These are phyloP conservation scores for Gynochthodes officinalis DNA, from an alignment of 257 asterid species.

Conservation along the genomic window DNA sequence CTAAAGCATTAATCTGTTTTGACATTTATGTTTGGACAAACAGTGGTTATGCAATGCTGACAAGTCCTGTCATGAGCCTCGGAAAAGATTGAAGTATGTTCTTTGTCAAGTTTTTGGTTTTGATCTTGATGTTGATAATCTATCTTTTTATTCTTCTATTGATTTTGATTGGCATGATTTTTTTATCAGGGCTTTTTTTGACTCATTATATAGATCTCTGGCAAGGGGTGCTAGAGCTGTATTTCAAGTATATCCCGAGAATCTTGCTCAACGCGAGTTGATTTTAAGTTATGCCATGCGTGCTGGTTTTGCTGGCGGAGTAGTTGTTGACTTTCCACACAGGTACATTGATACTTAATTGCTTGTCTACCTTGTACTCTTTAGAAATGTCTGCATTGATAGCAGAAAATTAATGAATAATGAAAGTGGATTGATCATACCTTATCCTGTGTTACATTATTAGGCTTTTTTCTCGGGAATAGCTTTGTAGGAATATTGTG, in stretches of 20 bases:
- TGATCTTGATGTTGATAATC: background rate
- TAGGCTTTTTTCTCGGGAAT: background rate
- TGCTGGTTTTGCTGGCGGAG: conserved; percentile 94
- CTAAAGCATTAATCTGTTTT: background rate
- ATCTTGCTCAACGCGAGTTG: conserved; percentile 80
- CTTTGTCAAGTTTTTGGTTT: conserved; percentile 9
- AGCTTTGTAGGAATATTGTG: background rate
- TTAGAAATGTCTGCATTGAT: background rate
- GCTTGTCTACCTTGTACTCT: background rate
- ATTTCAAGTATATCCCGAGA: conserved; percentile 88
- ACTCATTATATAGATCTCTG: conserved; percentile 76
- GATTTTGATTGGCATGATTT: conserved; percentile 10
- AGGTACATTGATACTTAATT: conserved; percentile 41
- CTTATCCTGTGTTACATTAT: background rate
- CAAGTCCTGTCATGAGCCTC: conserved; percentile 92
- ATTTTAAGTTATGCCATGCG: conserved; percentile 89
- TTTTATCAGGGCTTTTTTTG: conserved; percentile 76
- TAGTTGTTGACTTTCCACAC: conserved; percentile 90
- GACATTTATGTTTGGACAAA: conserved; percentile 24
- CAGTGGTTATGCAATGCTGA: conserved; percentile 99
- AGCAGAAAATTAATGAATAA: background rate
- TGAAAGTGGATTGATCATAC: background rate
- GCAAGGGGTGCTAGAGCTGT: conserved; percentile 97
- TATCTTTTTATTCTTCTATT: conserved; percentile 1
- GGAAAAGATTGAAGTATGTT: conserved; percentile 84